phyloP scores from a whole-genome alignment of 108 stramenopile genomes.

The Asterionellopsis glacialis region DNA sequence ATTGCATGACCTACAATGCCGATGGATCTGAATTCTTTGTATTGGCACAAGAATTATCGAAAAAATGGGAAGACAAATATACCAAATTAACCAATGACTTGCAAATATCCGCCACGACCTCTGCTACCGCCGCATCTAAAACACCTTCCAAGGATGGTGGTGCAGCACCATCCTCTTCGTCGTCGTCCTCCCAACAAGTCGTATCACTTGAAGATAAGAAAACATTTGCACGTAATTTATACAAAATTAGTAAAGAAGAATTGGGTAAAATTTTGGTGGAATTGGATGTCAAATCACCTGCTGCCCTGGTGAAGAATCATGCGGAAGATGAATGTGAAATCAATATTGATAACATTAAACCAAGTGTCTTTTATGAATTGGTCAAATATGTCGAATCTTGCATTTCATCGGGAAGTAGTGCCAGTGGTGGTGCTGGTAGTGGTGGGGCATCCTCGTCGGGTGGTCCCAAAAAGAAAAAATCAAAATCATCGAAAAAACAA shows the following conservation, averaged over 20 bases:
- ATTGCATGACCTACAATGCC: constrained; percentile 94
- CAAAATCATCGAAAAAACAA: too few species aligned
- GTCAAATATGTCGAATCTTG: constrained; percentile 35
- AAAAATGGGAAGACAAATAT: constrained; percentile 83
- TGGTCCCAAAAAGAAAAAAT: too few species aligned
- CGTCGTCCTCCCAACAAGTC: constrained; percentile 2
- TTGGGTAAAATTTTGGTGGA: constrained; percentile 84
- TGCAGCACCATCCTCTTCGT: too few species aligned
- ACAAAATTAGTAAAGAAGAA: constrained; percentile 86
- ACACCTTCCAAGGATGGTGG: too few species aligned
- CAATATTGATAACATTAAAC: constrained; percentile 88
- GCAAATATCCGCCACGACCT: constrained; percentile 2
- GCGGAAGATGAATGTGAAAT: constrained; percentile 91
- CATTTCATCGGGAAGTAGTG: constrained; percentile 2
- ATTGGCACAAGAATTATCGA: constrained; percentile 59
- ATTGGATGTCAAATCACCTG: constrained; percentile 86
- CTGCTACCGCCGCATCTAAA: background rate
- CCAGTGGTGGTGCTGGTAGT: constrained; percentile 18
- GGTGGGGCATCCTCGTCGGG: constrained; percentile 11
- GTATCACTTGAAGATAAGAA: constrained; percentile 78
- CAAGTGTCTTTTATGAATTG: constrained; percentile 76
- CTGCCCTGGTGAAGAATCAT: constrained; percentile 76
- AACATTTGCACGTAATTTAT: constrained; percentile 78
- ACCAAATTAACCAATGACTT: constrained; percentile 33
- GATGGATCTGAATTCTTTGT: constrained; percentile 88